phyloP scores from a whole-genome alignment of 441 rosid species.

The Populus tomentosa region DNA sequence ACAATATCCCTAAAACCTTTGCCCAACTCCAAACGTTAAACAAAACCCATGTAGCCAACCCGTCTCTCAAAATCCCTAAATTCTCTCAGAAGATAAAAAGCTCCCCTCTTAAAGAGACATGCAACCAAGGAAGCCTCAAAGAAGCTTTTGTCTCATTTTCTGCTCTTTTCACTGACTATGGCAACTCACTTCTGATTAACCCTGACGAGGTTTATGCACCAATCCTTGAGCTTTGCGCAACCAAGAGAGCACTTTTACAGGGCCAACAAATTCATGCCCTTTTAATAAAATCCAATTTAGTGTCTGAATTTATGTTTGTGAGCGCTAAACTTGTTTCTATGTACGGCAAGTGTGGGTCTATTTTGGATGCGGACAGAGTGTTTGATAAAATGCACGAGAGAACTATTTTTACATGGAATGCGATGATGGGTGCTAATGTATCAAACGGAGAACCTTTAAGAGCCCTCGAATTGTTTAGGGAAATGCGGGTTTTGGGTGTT shows the following conservation, averaged over 20 bases:
- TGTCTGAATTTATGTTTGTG: slow-evolving; percentile 28
- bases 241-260: slow-evolving; percentile 34
- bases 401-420: slow-evolving; percentile 70
- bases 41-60: slow-evolving; percentile 18
- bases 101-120: slow-evolving; percentile 22
- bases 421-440: slow-evolving; percentile 62
- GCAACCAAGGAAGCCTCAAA: slow-evolving; percentile 31
- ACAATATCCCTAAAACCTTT: not conserved
- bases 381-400: slow-evolving; percentile 63
- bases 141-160: slow-evolving; percentile 41
- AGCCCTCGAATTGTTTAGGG: slow-evolving; percentile 44
- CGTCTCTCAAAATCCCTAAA: slow-evolving; percentile 19
- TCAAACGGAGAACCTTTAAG: slow-evolving; percentile 41
- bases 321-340: slow-evolving; percentile 62
- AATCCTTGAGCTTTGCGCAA: slow-evolving; percentile 55
- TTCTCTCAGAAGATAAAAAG: slow-evolving; percentile 3
- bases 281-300: slow-evolving; percentile 33
- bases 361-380: slow-evolving; percentile 50
- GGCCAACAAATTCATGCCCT: slow-evolving; percentile 70
- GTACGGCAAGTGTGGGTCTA: slow-evolving; percentile 64
- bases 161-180: slow-evolving; percentile 8
- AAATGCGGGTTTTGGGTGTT: slow-evolving; percentile 49
- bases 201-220: slow-evolving; percentile 45
- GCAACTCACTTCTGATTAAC: not conserved
- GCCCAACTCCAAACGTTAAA: slow-evolving; percentile 4